Base-by-base conservation (phyloP, 768 basidiomycete genomes). In the Leucocoprinus birnbaumii region DNA sequence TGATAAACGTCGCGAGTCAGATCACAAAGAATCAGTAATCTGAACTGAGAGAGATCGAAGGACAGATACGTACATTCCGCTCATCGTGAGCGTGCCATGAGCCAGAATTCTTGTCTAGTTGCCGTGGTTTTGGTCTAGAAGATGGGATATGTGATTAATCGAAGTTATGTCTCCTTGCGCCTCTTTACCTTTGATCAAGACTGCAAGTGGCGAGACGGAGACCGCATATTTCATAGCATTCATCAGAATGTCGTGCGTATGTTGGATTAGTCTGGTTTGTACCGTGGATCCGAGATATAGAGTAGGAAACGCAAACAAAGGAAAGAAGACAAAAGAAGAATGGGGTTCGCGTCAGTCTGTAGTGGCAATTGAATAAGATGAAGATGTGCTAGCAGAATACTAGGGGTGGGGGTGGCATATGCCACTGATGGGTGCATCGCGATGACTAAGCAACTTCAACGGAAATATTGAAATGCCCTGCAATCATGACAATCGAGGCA, bases 141-240 rank as follows among this genome's bases (percentile, higher is more conserved):
- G 14, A 48, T n/a, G n/a, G n/a, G n/a, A 8, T 35, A 3, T 19
- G 10, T 25, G 16, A 31, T 13, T 27, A n/a, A 18, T 26, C 24
- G 38, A 38, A 16, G 38, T 11, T 38, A n/a, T 13, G 38, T 13
- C 4, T 38, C 4, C n/a, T 14, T 38, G n/a, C 4, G 38, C 11
- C 38, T 10, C 51, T 71, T 46, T 60, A 89, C 90, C 87, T 77
- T 68, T 94, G 90, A 66, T 94, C 92, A 14, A 93, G 74, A 58
- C 89, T 82, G 62, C 87, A 90, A 0, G 91, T 91, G 8, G 90
- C 91, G 34, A 94, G 76, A 51, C 81, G 78, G 16, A 86, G 78
- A 2, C 94, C 94, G 66, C 96, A 97, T 68, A 89, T 95, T 65
- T 96, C 92, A 65, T 94, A 97, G 11, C 86, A 80, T 53, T 90